Evolutionary conservation across 2,329 filamentous ascomycete genomes (phyloP), one percentile per base, ranked within the genome.

Genomic region (Diaporthe australafricana): DNA sequence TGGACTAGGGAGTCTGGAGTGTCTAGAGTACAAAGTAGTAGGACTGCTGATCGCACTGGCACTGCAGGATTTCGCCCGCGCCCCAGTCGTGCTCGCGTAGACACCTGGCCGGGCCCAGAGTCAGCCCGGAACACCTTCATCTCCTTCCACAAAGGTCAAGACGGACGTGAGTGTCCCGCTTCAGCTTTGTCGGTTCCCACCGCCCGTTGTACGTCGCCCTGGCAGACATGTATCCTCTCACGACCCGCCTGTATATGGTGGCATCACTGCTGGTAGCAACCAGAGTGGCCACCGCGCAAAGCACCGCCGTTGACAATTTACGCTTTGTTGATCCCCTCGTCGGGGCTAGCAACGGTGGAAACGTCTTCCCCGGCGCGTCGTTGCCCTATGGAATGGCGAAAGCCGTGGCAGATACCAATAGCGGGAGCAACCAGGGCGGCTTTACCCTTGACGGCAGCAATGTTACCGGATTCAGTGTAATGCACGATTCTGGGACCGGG

Each of bases 401-500:
- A 79, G 87, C 87, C 22, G 87, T 88, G 3, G 86, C 89, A 57
- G 89, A 91, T 75, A 88, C 87, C 20, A 85, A 82, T 74, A 84
- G 83, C 70, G 79, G 79, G 25, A 88, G 86, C 74, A 89, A 88
- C 69, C 88, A 90, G 75, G 88, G 88, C 35, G 88, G 88, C 12
- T 90, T 90, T 77, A 85, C 87, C 0, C 83, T 88, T 7, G 87
- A 90, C 67, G 82, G 81, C 53, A 80, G 80, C 22, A 80, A 82
- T 1, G 84, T 90, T 45, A 84, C 84, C 5, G 89, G 89, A 17
- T 90, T 90, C 79, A 88, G 86, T 16, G 84, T 86, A 47, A 84
- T 90, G 82, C 88, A 90, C 77, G 89, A 90, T 76, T 88, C 86
- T 2, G 88, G 88, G 1, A 90, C 88, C 0, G 89, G 89, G 27